A percentile compares a stretch with the other conserved stretches of the same genome.
Conservation (phyloP, 1,284 basidiomycete species). For the Farysia itapuensis region DNA sequence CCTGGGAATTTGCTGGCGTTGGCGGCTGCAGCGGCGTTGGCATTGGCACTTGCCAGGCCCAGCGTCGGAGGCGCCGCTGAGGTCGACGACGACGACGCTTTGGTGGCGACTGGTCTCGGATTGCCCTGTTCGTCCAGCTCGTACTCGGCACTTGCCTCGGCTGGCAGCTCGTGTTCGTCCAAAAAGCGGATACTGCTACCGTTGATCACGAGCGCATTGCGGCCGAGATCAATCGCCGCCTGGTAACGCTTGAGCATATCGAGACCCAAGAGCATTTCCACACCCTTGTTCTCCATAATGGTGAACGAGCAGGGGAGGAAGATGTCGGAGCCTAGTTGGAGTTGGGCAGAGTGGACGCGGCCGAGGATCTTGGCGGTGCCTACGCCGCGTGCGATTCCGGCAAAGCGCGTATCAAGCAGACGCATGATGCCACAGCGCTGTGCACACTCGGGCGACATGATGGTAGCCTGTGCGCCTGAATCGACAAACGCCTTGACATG, state of each 20-base stretch:
- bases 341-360: constrained; percentile 82
- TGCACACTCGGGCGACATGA: constrained; percentile 94
- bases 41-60: constrained; percentile 29
- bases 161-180: constrained; percentile 88
- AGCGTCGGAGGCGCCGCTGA: constrained; percentile 7
- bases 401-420: constrained; percentile 80
- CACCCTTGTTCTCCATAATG: constrained; percentile 88
- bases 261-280: constrained; percentile 90
- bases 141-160: constrained; percentile 35
- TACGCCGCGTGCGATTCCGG: constrained; percentile 90
- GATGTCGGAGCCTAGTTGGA: constrained; percentile 77
- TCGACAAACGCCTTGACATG: constrained; percentile 96
- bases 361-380: constrained; percentile 94
- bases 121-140: constrained; percentile 53
- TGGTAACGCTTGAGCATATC: constrained; percentile 99
- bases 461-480: constrained; percentile 92
- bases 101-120: constrained; percentile 4
- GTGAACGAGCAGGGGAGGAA: constrained; percentile 89
- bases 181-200: constrained; percentile 83
- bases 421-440: constrained; percentile 94
- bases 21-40: constrained; percentile 8
- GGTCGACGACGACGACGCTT: background rate
- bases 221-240: constrained; percentile 87
- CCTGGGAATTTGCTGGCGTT: constrained; percentile 66
- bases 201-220: constrained; percentile 84